phyloP scores from a whole-genome alignment of 1,139 yeast genomes.

The Ogataea hybrid region DNA sequence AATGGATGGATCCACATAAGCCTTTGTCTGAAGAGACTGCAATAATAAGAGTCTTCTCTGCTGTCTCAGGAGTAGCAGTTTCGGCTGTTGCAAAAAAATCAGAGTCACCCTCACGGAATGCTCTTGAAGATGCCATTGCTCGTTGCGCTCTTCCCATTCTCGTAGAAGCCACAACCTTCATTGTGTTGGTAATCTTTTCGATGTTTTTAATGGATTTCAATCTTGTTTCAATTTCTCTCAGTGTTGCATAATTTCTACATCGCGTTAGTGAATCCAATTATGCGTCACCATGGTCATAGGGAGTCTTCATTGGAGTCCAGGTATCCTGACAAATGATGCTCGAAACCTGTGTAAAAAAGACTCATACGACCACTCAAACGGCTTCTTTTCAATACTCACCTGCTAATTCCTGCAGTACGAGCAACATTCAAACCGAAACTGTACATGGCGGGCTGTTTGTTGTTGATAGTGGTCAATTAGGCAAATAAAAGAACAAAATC shows the following conservation, averaged over 20 bases:
- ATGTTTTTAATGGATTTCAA: constrained; percentile 97
- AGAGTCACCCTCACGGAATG: constrained; percentile 75
- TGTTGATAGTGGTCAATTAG: constrained; percentile 1
- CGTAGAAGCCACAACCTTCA: constrained; percentile 99
- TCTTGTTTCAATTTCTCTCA: constrained; percentile 98
- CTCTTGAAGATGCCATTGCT: constrained; percentile 88
- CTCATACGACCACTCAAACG: not conserved
- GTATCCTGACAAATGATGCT: no score
- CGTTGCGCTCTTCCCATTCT: constrained; percentile 94
- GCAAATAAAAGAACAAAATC: not conserved
- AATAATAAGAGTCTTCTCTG: constrained; percentile 66
- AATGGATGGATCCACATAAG: constrained; percentile 96
- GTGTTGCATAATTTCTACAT: constrained; percentile 88
- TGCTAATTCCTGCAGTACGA: constrained; percentile 43
- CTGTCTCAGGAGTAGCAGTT: constrained; percentile 52
- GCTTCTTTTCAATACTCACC: constrained; percentile 22
- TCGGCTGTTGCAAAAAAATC: constrained; percentile 83
- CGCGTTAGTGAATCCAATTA: constrained; percentile 2
- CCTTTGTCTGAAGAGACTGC: constrained; percentile 98
- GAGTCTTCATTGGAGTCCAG: no score
- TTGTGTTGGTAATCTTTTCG: constrained; percentile 98
- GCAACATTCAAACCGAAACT: constrained; percentile 62
- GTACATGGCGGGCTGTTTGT: constrained; percentile 43
- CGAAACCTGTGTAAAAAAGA: not conserved
- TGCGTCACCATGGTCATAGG: not conserved